Percentiles rank a stretch among this genome's conserved stretches.
phyloP scores from a whole-genome alignment of 306 rosid species.

The Vigna unguiculata region DNA sequence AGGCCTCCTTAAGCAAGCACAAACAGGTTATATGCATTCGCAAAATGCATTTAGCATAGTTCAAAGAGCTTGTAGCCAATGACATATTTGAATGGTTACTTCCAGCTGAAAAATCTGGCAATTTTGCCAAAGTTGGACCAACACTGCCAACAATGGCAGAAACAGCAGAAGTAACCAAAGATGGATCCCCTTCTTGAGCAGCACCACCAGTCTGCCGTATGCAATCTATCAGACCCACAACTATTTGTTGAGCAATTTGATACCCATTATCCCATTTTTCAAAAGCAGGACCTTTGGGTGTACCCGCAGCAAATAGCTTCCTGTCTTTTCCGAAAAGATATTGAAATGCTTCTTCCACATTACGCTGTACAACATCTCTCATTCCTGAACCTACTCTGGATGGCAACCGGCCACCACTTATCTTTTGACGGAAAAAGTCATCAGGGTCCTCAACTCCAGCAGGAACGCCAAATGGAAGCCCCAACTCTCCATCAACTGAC shows the following conservation, averaged over 20 bases:
- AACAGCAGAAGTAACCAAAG: constrained; percentile 91
- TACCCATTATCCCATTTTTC: constrained; percentile 92
- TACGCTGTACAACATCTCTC: constrained; percentile 89
- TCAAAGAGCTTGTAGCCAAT: constrained; percentile 59
- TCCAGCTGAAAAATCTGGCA: constrained; percentile 68
- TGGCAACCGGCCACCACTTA: constrained; percentile 73
- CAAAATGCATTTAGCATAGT: constrained; percentile 70
- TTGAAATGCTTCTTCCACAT: constrained; percentile 69
- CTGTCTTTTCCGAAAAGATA: constrained; percentile 76
- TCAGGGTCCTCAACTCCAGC: constrained; percentile 93
- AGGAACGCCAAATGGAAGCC: constrained; percentile 86
- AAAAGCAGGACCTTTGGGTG: constrained; percentile 64
- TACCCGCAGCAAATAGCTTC: constrained; percentile 62
- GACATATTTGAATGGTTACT: constrained; percentile 59
- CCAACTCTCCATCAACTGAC: constrained; percentile 78
- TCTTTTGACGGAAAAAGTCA: constrained; percentile 91
- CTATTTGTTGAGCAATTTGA: constrained; percentile 82
- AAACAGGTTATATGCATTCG: constrained; percentile 81
- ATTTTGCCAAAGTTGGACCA: constrained; percentile 68
- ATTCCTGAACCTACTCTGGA: constrained; percentile 80
- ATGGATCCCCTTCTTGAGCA: constrained; percentile 99
- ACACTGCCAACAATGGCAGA: constrained; percentile 83
- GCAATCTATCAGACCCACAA: constrained; percentile 77
- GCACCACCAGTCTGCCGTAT: constrained; percentile 98
- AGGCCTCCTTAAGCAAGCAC: constrained; percentile 92